A percentile compares a stretch with the other conserved stretches of the same genome.
Conservation (phyloP, 2,329 filamentous ascomycete species). For the Diplodia sapinea region DNA sequence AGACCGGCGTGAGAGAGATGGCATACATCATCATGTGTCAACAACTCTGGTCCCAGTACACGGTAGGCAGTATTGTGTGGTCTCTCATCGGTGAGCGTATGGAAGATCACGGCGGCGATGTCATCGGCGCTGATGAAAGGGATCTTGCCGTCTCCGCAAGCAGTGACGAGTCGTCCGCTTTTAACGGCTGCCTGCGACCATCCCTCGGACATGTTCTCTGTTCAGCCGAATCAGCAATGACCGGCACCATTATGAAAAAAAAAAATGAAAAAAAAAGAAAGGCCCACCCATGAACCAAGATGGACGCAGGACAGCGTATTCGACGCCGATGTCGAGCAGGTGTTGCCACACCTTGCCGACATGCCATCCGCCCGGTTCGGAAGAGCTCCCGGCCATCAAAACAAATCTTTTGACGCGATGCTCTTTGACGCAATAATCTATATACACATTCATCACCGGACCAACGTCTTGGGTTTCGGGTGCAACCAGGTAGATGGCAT, state of each 20-base stretch:
- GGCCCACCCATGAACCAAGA: conserved; percentile 57
- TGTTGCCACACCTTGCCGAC: conserved; percentile 50
- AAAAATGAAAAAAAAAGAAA: not conserved
- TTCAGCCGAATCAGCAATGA: not conserved
- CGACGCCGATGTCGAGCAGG: conserved; percentile 47
- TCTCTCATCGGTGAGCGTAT: conserved; percentile 48
- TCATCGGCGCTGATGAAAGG: conserved; percentile 56
- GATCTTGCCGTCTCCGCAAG: conserved; percentile 52
- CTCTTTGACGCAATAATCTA: conserved; percentile 46
- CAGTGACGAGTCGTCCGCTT: conserved; percentile 53
- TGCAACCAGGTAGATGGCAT: conserved; percentile 52
- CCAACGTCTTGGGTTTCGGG: conserved; percentile 45
- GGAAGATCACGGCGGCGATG: conserved; percentile 54
- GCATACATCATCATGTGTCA: conserved; percentile 42
- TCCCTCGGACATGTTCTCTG: conserved; percentile 55
- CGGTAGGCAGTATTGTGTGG: conserved; percentile 51
- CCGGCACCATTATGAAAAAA: not conserved
- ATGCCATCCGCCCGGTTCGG: conserved; percentile 46
- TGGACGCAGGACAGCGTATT: conserved; percentile 49
- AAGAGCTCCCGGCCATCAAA: conserved; percentile 49
- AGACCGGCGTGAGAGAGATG: not conserved
- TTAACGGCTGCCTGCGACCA: conserved; percentile 44
- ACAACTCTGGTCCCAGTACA: conserved; percentile 43
- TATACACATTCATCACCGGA: conserved; percentile 49
- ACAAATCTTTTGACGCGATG: conserved; percentile 54